Evolutionary conservation across 2,329 filamentous ascomycete species (phyloP).

Genomic region (Fusarium tjaetaba): DNA sequence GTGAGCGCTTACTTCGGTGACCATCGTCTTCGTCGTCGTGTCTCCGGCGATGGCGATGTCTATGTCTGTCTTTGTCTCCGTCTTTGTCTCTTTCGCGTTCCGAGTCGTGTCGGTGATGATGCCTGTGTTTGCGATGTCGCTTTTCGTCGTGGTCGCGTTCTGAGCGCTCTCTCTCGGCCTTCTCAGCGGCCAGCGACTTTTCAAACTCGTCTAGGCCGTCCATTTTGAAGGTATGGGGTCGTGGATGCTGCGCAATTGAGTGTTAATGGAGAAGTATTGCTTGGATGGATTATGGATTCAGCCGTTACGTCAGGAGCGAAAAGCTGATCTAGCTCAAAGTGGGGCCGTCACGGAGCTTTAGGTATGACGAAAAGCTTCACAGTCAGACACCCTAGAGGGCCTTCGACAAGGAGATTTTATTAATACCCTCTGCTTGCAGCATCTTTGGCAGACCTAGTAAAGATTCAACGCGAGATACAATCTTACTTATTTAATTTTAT

Average conservation of each 20-base stretch:
- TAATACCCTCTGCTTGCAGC: rapidly evolving
- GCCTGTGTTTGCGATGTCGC: conserved; percentile 55
- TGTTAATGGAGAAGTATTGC: neutral
- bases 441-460: no score
- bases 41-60: conserved; percentile 38
- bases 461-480: no score
- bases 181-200: conserved; percentile 75
- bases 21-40: conserved; percentile 43
- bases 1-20: conserved; percentile 44
- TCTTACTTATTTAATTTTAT: no score
- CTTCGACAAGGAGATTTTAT: neutral
- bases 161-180: conserved; percentile 60
- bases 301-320: conserved; percentile 31
- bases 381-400: neutral
- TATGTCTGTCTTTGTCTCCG: conserved; percentile 36
- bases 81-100: conserved; percentile 34
- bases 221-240: conserved; percentile 48
- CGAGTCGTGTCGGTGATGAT: conserved; percentile 57
- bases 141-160: conserved; percentile 57
- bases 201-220: conserved; percentile 78
- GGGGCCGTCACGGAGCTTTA: neutral
- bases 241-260: neutral
- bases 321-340: conserved; percentile 14
- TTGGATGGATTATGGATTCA: neutral
- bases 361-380: neutral